Conservation (phyloP, 768 basidiomycete genomes). For the Boletales sp. region DNA sequence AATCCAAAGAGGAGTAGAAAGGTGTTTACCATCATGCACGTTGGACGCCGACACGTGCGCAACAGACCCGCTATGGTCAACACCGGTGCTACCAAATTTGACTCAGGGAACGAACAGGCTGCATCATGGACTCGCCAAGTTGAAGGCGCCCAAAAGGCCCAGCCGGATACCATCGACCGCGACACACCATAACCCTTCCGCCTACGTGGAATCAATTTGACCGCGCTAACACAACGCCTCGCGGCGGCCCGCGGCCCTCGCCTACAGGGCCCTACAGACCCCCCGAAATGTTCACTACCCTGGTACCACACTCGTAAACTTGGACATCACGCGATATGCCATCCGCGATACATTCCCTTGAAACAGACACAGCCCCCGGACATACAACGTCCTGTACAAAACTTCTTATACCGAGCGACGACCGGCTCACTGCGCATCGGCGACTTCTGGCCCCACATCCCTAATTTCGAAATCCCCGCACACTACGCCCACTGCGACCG, state of each 20-base stretch:
- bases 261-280: constrained; percentile 9
- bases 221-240: constrained; percentile 10
- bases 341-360: background rate
- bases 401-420: constrained; percentile 23
- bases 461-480: too few species aligned
- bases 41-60: too few species aligned
- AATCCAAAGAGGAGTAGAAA: too few species aligned
- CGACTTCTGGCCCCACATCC: too few species aligned
- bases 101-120: constrained; percentile 15
- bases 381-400: constrained; percentile 3
- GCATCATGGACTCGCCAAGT: constrained; percentile 1
- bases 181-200: background rate
- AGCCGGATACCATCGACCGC: constrained; percentile 4
- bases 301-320: constrained; percentile 1
- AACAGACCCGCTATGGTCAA: too few species aligned
- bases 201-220: constrained; percentile 2
- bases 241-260: too few species aligned
- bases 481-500: too few species aligned
- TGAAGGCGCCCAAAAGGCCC: background rate
- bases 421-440: constrained; percentile 2
- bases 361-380: background rate
- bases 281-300: background rate
- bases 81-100: too few species aligned
- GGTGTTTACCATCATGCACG: too few species aligned
- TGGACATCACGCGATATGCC: background rate